Base-by-base conservation (phyloP, 208 protist species). In the Wallacemonas rigidus region DNA sequence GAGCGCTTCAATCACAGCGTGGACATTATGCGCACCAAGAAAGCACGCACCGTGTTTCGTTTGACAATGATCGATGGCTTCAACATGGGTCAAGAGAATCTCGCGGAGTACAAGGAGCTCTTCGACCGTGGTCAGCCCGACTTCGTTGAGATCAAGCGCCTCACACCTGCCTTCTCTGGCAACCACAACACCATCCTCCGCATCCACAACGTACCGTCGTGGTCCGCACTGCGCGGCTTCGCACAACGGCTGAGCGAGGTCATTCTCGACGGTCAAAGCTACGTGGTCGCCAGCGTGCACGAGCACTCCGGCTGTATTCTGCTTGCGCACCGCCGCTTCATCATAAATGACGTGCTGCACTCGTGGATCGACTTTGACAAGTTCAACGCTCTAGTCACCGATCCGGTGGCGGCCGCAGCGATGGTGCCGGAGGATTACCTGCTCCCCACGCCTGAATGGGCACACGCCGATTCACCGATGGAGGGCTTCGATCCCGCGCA, bases 1-100 rank as follows among this genome's bases (percentile, higher is more conserved):
- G 90, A 98, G 44, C 80, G 97, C 14, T 98, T 98, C 80, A 87
- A 98, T 63, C 78, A 82, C 39, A 97, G 93, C 68, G 90, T 99
- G n/a, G 73, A 91, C 39, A 72, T 70, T n/a, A 94, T 99, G 83
- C 83, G 79, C 14, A 69, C 80, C 40, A 97, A 93, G 77, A 88
- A 83, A 72, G 87, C 96, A 73, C 87, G 98, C 63, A 99, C 97
- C 1, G 97, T 99, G 40, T 99, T 99, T 85, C 90, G 98, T 8
- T 82, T 99, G 50, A 99, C 98, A 8, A 87, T 99, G 72, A 97
- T 99, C 48, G 97, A 98, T 61, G 92, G 82, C 14, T 98, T 94
- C 79, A 99, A 99, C 79, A 96, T 96, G 87, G 71, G 62, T 11
- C 71, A 84, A 39, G 88, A 94, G 43, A 91, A 98, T 68, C 67